Percentiles rank a stretch among this genome's conserved stretches.
phyloP scores from a whole-genome alignment of 73 alveolate species.

The Durusdinium trenchii region DNA sequence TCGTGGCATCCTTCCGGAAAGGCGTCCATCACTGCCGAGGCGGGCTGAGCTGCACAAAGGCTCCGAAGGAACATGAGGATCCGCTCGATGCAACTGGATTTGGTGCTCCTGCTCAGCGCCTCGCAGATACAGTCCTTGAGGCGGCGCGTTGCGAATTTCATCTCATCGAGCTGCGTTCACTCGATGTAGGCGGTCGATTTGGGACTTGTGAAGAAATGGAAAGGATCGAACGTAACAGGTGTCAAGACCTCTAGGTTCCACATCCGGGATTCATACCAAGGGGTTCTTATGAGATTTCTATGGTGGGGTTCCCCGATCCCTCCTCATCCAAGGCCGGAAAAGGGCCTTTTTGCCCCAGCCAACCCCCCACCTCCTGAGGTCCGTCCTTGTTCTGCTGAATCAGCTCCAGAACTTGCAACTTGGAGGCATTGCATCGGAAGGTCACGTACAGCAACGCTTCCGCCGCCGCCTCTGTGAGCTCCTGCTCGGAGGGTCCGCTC shows the following conservation, averaged over 20 bases:
- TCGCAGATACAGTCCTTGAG: constrained; percentile 19
- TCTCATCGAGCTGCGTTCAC: too few species aligned
- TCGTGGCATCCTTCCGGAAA: constrained; percentile 44
- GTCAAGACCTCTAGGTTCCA: too few species aligned
- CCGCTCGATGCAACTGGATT: background rate
- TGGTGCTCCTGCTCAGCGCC: background rate
- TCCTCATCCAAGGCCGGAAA: too few species aligned
- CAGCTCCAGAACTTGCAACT: background rate
- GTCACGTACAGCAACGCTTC: constrained; percentile 73
- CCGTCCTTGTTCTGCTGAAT: background rate
- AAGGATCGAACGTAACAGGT: too few species aligned
- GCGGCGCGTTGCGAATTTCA: too few species aligned
- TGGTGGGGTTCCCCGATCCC: too few species aligned
- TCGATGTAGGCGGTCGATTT: too few species aligned
- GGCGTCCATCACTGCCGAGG: constrained; percentile 64
- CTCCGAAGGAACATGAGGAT: constrained; percentile 71
- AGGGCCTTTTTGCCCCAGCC: too few species aligned
- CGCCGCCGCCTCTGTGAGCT: constrained; percentile 69
- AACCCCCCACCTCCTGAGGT: too few species aligned
- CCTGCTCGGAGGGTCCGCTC: background rate
- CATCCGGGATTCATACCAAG: too few species aligned
- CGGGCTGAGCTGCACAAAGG: constrained; percentile 12
- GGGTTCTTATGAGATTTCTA: too few species aligned
- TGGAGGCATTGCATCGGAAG: constrained; percentile 55
- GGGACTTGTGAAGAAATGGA: too few species aligned